Evolutionary conservation across 257 asterid species (phyloP).

Genomic region (Ligustrum vulgare): DNA sequence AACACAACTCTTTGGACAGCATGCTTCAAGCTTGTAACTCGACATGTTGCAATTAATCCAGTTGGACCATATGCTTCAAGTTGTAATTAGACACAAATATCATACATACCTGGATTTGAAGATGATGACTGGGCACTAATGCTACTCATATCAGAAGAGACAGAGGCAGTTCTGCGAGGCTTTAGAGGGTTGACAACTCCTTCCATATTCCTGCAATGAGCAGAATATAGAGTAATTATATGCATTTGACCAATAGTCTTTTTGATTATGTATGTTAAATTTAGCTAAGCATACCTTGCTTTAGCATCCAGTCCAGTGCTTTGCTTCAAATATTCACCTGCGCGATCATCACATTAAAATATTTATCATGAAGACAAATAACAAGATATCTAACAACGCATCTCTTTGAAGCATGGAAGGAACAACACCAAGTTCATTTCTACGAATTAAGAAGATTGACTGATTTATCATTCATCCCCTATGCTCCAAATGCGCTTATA

Average conservation of each 20-base stretch:
- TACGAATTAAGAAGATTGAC: not conserved
- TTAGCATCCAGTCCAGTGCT: slow-evolving; percentile 51
- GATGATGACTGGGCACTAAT: slow-evolving; percentile 56
- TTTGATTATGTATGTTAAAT: slow-evolving; percentile 6
- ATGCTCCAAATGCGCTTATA: not conserved
- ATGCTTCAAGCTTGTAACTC: slow-evolving; percentile 17
- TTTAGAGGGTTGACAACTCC: slow-evolving; percentile 46
- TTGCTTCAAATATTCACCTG: slow-evolving; percentile 57
- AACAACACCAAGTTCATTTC: not conserved
- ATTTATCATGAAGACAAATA: not conserved
- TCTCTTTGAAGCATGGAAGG: not conserved
- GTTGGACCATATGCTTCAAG: not conserved
- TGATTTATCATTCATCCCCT: not conserved
- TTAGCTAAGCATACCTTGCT: slow-evolving; percentile 47
- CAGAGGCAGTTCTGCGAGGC: slow-evolving; percentile 74
- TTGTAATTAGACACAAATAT: not conserved
- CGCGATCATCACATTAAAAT: not conserved
- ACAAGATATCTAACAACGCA: not conserved
- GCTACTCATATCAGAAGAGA: slow-evolving; percentile 86
- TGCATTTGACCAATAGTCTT: slow-evolving; percentile 18
- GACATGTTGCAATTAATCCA: slow-evolving; percentile 3
- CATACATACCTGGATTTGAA: slow-evolving; percentile 55
- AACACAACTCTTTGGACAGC: slow-evolving; percentile 16
- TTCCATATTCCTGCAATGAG: slow-evolving; percentile 50
- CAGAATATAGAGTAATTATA: slow-evolving; percentile 17